These are phyloP conservation scores for Saprolegnia diclina DNA, from an alignment of 352 stramenopile species.

Conservation along the genomic window DNA sequence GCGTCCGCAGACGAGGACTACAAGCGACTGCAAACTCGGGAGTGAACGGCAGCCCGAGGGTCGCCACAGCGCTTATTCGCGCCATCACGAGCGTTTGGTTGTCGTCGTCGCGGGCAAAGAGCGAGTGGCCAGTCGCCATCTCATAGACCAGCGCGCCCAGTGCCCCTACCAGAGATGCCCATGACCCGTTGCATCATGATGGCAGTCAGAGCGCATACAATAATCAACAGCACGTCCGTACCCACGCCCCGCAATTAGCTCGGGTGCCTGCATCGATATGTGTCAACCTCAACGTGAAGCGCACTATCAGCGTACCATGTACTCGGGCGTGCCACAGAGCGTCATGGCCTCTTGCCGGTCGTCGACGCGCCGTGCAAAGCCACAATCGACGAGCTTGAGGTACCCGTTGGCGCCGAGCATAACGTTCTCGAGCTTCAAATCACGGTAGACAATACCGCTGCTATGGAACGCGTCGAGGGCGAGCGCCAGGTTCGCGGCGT, in stretches of 20 bases:
- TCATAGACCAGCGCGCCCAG: slow-evolving; percentile 82
- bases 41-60: neutral
- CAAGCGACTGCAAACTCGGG: neutral
- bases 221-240: slow-evolving; percentile 15
- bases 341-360: too few relatives aligned
- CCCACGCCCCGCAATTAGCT: neutral
- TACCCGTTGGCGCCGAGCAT: slow-evolving; percentile 83
- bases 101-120: slow-evolving; percentile 44
- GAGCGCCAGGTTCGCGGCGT: slow-evolving; percentile 79
- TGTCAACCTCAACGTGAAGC: too few relatives aligned
- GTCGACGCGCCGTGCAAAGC: slow-evolving; percentile 76
- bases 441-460: slow-evolving; percentile 79
- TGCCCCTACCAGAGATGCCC: slow-evolving; percentile 17
- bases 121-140: slow-evolving; percentile 83
- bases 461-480: slow-evolving; percentile 80
- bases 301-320: slow-evolving; percentile 21
- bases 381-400: slow-evolving; percentile 83
- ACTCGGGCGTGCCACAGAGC: slow-evolving; percentile 24
- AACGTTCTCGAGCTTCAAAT: slow-evolving; percentile 85
- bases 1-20: neutral
- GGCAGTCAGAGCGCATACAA: neutral
- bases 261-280: slow-evolving; percentile 15
- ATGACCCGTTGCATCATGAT: neutral
- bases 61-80: slow-evolving; percentile 11
- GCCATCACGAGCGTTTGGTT: slow-evolving; percentile 11